These are phyloP conservation scores for Musa itinerans DNA, from an alignment of 176 grass and related monocot species.

Conservation along the genomic window DNA sequence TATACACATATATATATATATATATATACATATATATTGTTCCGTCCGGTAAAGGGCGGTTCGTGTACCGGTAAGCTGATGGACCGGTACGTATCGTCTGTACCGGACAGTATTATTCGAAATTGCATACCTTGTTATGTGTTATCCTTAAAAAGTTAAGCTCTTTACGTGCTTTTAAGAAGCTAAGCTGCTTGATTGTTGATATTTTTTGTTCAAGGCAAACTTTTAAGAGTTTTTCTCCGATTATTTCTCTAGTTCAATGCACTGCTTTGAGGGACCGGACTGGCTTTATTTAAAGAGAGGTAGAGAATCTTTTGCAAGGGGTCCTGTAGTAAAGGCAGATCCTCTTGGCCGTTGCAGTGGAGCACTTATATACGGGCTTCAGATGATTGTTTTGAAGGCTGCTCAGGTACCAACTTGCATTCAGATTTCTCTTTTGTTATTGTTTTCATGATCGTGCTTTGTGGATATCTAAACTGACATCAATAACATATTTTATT, in stretches of 20 bases:
- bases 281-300: constrained; percentile 94
- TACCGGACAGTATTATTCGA: too few relatives aligned
- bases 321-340: constrained; percentile 72
- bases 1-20: too few relatives aligned
- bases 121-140: too few relatives aligned
- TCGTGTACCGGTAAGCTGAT: too few relatives aligned
- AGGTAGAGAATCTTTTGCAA: constrained; percentile 83
- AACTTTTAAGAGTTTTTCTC: not conserved
- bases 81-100: too few relatives aligned
- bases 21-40: too few relatives aligned
- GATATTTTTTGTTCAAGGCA: not conserved
- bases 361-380: constrained; percentile 69
- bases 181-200: not conserved
- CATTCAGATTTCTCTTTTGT: not conserved
- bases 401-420: constrained; percentile 58
- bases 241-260: constrained; percentile 53
- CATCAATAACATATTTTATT: not conserved
- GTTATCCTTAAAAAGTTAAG: not conserved
- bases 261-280: constrained; percentile 97
- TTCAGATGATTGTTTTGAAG: constrained; percentile 81
- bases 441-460: constrained; percentile 8
- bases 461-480: not conserved
- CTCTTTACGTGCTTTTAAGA: not conserved
- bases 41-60: too few relatives aligned
- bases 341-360: constrained; percentile 78